phyloP scores from a whole-genome alignment of 208 protist genomes.

The Trypanosomatidae sp. region DNA sequence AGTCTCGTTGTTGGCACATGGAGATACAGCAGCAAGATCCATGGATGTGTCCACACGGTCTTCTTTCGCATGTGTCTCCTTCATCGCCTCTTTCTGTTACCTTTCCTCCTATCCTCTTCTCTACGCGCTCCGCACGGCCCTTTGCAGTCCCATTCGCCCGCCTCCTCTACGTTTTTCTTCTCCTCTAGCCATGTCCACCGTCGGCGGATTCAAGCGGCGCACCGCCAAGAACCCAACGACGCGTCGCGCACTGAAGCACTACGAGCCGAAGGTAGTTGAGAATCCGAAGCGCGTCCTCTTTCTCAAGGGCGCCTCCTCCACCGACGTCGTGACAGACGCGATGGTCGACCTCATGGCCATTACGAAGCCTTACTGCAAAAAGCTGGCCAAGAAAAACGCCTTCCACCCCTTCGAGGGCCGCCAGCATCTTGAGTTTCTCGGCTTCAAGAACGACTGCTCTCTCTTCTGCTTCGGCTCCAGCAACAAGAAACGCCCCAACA shows the following conservation, averaged over 20 bases:
- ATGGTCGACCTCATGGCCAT: conserved; percentile 79
- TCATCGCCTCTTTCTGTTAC: too few relatives aligned
- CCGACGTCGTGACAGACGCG: conserved; percentile 63
- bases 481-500: conserved; percentile 91
- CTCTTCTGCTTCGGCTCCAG: conserved; percentile 86
- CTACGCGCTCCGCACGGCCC: too few relatives aligned
- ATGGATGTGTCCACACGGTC: too few relatives aligned
- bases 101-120: too few relatives aligned
- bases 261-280: conserved; percentile 84
- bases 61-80: too few relatives aligned
- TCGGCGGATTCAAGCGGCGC: conserved; percentile 75
- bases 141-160: too few relatives aligned
- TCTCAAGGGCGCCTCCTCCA: conserved; percentile 60
- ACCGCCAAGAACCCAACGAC: conserved; percentile 60
- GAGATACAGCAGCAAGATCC: too few relatives aligned
- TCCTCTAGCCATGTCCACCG: conserved; percentile 51
- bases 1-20: too few relatives aligned
- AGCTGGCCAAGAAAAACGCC: conserved; percentile 80
- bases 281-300: conserved; percentile 87
- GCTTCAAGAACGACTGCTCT: conserved; percentile 93
- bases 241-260: conserved; percentile 78
- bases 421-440: conserved; percentile 87
- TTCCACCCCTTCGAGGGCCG: conserved; percentile 86
- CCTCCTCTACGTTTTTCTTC: too few relatives aligned
- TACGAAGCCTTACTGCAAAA: conserved; percentile 80